Conservation (phyloP, 177 flowering plant species). For the Vitis hybrid region DNA sequence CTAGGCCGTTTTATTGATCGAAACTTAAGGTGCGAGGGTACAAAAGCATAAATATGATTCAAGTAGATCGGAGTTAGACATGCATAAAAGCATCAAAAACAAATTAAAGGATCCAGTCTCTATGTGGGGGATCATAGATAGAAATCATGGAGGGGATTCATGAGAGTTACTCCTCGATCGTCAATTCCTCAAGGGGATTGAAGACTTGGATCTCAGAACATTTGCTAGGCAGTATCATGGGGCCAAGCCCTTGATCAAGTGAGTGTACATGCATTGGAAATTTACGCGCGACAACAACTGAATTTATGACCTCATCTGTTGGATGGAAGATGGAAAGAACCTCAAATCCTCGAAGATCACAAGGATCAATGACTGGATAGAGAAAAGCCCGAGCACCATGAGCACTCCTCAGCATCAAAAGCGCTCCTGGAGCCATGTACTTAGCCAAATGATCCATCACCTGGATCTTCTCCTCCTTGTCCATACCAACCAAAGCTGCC, state of each 20-base stretch:
- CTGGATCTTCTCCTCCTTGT: constrained; percentile 55
- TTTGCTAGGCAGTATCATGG: constrained; percentile 48
- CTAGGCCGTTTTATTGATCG: background rate
- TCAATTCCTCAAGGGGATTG: constrained; percentile 61
- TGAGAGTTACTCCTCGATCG: constrained; percentile 44
- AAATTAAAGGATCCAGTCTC: background rate
- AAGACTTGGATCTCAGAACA: constrained; percentile 57
- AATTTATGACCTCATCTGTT: constrained; percentile 86
- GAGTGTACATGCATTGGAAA: constrained; percentile 7
- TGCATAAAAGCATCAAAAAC: background rate
- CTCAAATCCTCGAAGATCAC: constrained; percentile 78
- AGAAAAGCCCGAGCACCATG: constrained; percentile 94
- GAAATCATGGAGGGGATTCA: constrained; percentile 2
- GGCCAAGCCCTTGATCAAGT: constrained; percentile 25
- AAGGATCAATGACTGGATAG: constrained; percentile 78
- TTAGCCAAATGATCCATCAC: constrained; percentile 63
- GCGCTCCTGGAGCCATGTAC: constrained; percentile 84
- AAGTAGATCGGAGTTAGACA: constrained; percentile 7
- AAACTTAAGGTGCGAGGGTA: background rate
- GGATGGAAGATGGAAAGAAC: constrained; percentile 83
- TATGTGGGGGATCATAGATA: background rate
- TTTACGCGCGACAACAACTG: constrained; percentile 76
- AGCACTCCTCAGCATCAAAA: constrained; percentile 87
- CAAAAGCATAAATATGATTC: background rate
- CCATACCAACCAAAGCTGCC: constrained; percentile 95